phyloP scores from a whole-genome alignment of 805 yeast genomes.

The Maudiozyma barnettii region DNA sequence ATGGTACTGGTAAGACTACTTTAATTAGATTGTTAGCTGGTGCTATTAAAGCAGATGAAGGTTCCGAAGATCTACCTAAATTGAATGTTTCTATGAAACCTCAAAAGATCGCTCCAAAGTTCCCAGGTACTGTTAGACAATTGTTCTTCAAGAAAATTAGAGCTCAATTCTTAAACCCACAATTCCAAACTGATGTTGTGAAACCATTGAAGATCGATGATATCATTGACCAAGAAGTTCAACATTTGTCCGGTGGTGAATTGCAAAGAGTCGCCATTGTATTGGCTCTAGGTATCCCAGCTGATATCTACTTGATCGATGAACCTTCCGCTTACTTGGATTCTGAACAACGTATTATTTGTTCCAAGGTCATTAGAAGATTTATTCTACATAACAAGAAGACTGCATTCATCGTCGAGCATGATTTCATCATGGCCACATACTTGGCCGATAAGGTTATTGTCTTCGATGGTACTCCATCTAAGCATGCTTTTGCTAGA shows the following conservation, averaged over 20 bases:
- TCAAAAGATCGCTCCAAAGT: constrained; percentile 97
- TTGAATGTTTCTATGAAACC: constrained; percentile 96
- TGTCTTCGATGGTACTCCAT: constrained; percentile 94
- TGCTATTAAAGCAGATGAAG: constrained; percentile 77
- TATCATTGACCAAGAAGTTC: constrained; percentile 95
- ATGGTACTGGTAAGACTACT: constrained; percentile 99
- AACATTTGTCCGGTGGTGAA: constrained; percentile 98
- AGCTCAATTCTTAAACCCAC: constrained; percentile 89
- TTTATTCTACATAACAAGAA: constrained; percentile 92
- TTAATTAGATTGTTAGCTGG: constrained; percentile 94
- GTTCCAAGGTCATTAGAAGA: constrained; percentile 96
- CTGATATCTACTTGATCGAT: constrained; percentile 93
- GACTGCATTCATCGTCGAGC: constrained; percentile 99
- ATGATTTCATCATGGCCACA: constrained; percentile 99
- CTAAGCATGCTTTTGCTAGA: constrained; percentile 74
- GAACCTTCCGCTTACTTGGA: constrained; percentile 99
- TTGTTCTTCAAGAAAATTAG: constrained; percentile 93
- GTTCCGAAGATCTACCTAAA: constrained; percentile 66
- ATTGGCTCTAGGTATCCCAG: constrained; percentile 84
- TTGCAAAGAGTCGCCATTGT: constrained; percentile 98
- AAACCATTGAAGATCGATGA: constrained; percentile 91
- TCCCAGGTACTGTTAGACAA: constrained; percentile 97
- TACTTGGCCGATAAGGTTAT: constrained; percentile 97
- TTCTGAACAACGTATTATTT: constrained; percentile 98
- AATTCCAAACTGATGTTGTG: constrained; percentile 95